These are phyloP conservation scores for Haplosporangium sp. DNA, from an alignment of 371 early-diverging fungal genomes.

Conservation along the genomic window DNA sequence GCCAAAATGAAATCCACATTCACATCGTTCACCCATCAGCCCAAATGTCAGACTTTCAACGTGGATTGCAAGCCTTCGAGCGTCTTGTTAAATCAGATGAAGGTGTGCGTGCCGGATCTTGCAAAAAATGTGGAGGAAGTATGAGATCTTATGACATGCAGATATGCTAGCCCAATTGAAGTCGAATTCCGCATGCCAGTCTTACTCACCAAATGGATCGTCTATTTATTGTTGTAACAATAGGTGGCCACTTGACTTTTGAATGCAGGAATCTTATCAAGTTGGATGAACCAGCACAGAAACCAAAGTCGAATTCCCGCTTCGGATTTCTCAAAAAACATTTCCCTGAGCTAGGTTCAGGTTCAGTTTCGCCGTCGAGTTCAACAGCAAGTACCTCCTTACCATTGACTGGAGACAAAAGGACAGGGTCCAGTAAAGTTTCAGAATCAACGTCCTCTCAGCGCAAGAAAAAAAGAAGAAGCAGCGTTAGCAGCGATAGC, in stretches of 20 bases:
- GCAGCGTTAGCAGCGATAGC: constrained; percentile 11
- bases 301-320: constrained; percentile 30
- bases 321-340: constrained; percentile 45
- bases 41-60: constrained; percentile 41
- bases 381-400: constrained; percentile 10
- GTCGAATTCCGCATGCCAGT: too few species aligned
- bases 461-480: constrained; percentile 17
- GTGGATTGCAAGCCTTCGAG: constrained; percentile 49
- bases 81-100: constrained; percentile 51
- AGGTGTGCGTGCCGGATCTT: constrained; percentile 42
- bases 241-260: constrained; percentile 53
- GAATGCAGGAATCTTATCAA: constrained; percentile 52
- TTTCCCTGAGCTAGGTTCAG: background rate
- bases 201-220: too few species aligned
- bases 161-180: too few species aligned
- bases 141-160: background rate
- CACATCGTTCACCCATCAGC: background rate
- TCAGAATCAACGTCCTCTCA: constrained; percentile 7
- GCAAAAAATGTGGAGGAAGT: constrained; percentile 53
- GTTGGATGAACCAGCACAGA: constrained; percentile 33
- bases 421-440: constrained; percentile 4
- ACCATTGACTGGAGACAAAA: background rate
- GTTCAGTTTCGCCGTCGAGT: constrained; percentile 6
- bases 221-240: background rate
- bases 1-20: too few species aligned